phyloP scores from a whole-genome alignment of 345 rosid species.

The Aurinia saxatilis region DNA sequence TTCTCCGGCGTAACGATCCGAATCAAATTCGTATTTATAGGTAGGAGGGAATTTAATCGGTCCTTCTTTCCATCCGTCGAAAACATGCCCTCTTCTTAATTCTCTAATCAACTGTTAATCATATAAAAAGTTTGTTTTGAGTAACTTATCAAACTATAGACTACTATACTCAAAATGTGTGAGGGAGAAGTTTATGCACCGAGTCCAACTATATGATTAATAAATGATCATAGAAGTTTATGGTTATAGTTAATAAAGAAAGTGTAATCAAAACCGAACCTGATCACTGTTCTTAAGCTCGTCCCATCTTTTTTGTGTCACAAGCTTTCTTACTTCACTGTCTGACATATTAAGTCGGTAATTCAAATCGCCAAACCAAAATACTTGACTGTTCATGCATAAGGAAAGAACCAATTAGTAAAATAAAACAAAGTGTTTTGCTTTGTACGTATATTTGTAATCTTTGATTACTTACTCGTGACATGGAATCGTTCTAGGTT shows the following conservation, averaged over 20 bases:
- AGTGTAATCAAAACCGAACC: conserved; percentile 33
- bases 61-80: conserved; percentile 95
- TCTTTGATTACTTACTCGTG: conserved; percentile 67
- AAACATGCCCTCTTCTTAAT: conserved; percentile 64
- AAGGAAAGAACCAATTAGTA: neutral
- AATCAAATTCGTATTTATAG: conserved; percentile 83
- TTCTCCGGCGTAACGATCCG: conserved; percentile 85
- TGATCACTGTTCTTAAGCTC: conserved; percentile 72
- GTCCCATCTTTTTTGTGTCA: conserved; percentile 68
- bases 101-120: conserved; percentile 62
- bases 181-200: too few species aligned
- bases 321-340: conserved; percentile 66
- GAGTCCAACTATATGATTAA: too few species aligned
- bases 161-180: neutral
- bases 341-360: conserved; percentile 81
- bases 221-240: too few species aligned
- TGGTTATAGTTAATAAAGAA: too few species aligned
- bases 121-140: neutral
- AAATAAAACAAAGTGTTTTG: too few species aligned
- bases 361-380: conserved; percentile 98
- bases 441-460: neutral
- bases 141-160: neutral
- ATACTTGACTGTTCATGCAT: conserved; percentile 67
- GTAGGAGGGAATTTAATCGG: conserved; percentile 80
- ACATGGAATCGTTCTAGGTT: conserved; percentile 72